These are phyloP conservation scores for Scytalidium sp. DNA, from an alignment of 2,329 filamentous ascomycete species.

Conservation along the genomic window DNA sequence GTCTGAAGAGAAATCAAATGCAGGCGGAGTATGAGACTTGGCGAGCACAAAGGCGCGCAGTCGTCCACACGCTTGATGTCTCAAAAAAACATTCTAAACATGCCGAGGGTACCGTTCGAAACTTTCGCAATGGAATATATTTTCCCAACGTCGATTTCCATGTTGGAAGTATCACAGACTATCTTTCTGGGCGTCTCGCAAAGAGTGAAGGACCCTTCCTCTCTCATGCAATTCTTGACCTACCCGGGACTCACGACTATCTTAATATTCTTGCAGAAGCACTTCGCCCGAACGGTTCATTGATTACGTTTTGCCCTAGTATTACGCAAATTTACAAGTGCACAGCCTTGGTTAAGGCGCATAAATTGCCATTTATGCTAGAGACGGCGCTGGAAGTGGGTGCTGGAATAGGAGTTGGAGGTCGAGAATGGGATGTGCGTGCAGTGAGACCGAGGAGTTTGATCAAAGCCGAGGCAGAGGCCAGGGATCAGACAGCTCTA, in stretches of 20 bases:
- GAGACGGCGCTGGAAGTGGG: conserved; percentile 60
- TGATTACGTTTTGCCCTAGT: conserved; percentile 73
- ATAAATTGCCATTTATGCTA: conserved; percentile 50
- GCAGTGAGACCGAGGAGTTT: conserved; percentile 33
- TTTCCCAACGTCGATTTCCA: conserved; percentile 71
- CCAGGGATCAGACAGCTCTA: conserved; percentile 1
- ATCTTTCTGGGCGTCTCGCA: conserved; percentile 52
- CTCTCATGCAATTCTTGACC: conserved; percentile 69
- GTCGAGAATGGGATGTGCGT: conserved; percentile 63
- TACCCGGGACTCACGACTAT: conserved; percentile 59
- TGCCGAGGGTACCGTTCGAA: conserved; percentile 61
- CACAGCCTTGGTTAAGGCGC: conserved; percentile 48
- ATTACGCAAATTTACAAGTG: conserved; percentile 75
- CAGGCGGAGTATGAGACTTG: conserved; percentile 17
- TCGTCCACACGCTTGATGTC: conserved; percentile 74
- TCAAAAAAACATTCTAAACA: conserved; percentile 59
- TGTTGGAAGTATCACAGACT: conserved; percentile 61
- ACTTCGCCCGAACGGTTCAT: conserved; percentile 59
- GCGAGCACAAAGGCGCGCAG: conserved; percentile 50
- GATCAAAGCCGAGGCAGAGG: conserved; percentile 13
- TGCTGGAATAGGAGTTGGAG: conserved; percentile 43
- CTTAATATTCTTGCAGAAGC: conserved; percentile 50
- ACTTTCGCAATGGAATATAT: conserved; percentile 71
- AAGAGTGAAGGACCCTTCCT: conserved; percentile 57
- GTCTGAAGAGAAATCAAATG: background rate